Base-by-base conservation (phyloP, 1,284 basidiomycete species). In the Hemileia vastatrix region DNA sequence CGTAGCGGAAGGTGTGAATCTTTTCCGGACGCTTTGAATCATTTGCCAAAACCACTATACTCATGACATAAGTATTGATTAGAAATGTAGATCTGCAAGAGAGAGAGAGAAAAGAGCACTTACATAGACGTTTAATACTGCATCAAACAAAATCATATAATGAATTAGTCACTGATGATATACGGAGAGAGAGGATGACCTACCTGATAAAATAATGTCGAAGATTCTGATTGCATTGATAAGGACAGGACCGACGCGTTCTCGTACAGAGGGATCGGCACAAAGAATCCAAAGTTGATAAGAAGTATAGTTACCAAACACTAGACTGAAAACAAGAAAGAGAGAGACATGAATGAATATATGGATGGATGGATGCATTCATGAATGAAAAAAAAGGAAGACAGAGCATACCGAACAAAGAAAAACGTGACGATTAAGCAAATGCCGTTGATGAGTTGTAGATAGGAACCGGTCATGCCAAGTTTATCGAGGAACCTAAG, bases 11-110 rank as follows among this genome's bases (percentile, higher is more conserved):
- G 50, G 18, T 13, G 6, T 36, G 27, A 62, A 49, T 49, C 59
- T 24, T 3, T 55, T 62, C 47, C 23, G n/a, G 43, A 62, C 44
- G 32, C 59, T 62, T 54, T 51, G 13, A 50, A 62, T 62, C 59
- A 62, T 62, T 55, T 62, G 59, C 54, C 55, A 62, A 31, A 62
- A 62, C 59, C 59, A 62, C 59, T 61, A 15, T 18, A 21, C 13
- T 49, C 8, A 6, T 13, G 19, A 49, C 47, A 19, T 9, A 49
- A 49, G 6, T 15, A 49, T 8, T 13, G 9, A 18, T 15, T 19
- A 53, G 19, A 32, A 3, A 19, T 15, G 6, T 32, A n/a, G 18
- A 53, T 6, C n/a, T n/a, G n/a, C n/a, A 33, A 24, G 6, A n/a
- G 33, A 15, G 21, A 40, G 2, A 31, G 4, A 47, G 15, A 47